These are phyloP conservation scores for Stereocaulon alpinum DNA, from an alignment of 495 filamentous ascomycete species.

Conservation along the genomic window DNA sequence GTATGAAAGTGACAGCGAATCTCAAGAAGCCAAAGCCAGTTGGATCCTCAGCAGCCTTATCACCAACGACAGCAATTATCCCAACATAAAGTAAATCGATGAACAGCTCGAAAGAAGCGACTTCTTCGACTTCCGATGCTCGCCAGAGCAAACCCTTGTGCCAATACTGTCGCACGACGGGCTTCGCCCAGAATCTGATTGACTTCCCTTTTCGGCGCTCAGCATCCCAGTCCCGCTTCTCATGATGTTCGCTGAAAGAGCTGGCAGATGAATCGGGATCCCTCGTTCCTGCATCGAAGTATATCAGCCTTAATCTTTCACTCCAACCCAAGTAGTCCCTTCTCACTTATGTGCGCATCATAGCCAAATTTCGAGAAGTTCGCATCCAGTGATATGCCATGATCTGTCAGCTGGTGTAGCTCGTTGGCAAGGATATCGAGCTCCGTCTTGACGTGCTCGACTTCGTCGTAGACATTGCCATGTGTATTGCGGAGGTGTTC, in stretches of 20 bases:
- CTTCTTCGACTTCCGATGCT: slow-evolving; percentile 39
- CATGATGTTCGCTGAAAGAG: slow-evolving; percentile 19
- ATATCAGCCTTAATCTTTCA: neutral
- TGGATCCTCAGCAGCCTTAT: slow-evolving; percentile 41
- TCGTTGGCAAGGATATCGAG: slow-evolving; percentile 39
- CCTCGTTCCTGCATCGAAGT: slow-evolving; percentile 18
- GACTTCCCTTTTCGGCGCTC: slow-evolving; percentile 33
- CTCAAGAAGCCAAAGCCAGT: slow-evolving; percentile 38
- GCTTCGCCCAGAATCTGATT: slow-evolving; percentile 45
- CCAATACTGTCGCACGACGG: slow-evolving; percentile 46
- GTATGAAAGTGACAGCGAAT: slow-evolving; percentile 45
- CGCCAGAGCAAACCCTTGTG: slow-evolving; percentile 52
- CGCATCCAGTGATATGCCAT: slow-evolving; percentile 40
- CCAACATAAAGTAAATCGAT: slow-evolving; percentile 43
- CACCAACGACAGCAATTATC: slow-evolving; percentile 53
- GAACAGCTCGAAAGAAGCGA: slow-evolving; percentile 50
- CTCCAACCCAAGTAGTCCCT: slow-evolving; percentile 14
- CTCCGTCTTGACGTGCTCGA: slow-evolving; percentile 40
- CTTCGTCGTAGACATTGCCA: slow-evolving; percentile 38
- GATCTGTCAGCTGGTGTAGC: slow-evolving; percentile 42
- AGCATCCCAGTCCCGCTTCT: slow-evolving; percentile 34
- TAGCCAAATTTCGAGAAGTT: slow-evolving; percentile 52
- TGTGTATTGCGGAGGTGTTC: slow-evolving; percentile 34
- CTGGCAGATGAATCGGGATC: slow-evolving; percentile 26
- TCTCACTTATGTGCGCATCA: slow-evolving; percentile 41